These are phyloP conservation scores for Agarophyton chilense DNA, from an alignment of 23 red algal species.

Conservation along the genomic window DNA sequence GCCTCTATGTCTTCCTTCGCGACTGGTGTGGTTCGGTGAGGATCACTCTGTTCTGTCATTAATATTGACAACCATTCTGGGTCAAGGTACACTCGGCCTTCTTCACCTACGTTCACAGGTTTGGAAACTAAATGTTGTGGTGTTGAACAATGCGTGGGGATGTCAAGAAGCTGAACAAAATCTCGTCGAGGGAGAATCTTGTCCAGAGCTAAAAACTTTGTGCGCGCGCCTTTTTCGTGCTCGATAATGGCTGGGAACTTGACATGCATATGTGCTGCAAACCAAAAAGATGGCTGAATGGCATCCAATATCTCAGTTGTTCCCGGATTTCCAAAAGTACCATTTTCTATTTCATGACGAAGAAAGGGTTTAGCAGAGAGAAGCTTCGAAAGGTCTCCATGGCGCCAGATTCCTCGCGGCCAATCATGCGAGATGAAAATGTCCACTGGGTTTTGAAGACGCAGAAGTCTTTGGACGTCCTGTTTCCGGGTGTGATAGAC, in stretches of 20 bases:
- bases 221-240: constrained; percentile 34
- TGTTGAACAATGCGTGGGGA: constrained; percentile 22
- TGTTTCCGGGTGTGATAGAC: constrained; percentile 90
- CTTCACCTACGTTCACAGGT: background rate
- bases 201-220: constrained; percentile 85
- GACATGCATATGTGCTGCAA: constrained; percentile 90
- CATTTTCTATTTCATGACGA: constrained; percentile 56
- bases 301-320: constrained; percentile 34
- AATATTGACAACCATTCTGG: constrained; percentile 60
- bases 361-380: constrained; percentile 88
- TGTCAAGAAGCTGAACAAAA: constrained; percentile 87
- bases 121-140: background rate
- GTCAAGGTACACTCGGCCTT: constrained; percentile 24
- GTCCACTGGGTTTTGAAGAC: constrained; percentile 49
- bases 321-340: constrained; percentile 69
- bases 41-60: constrained; percentile 11
- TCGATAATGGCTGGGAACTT: constrained; percentile 81
- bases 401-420: constrained; percentile 76
- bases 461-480: constrained; percentile 66
- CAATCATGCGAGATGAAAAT: constrained; percentile 94
- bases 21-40: constrained; percentile 22
- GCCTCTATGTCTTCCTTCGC: constrained; percentile 34
- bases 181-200: constrained; percentile 79
- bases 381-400: constrained; percentile 67
- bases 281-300: constrained; percentile 85